Percentiles rank a stretch among this genome's conserved stretches.
Evolutionary conservation across 148 eudicot genomes (phyloP).

Genomic region (Salicornia ramosissima): DNA sequence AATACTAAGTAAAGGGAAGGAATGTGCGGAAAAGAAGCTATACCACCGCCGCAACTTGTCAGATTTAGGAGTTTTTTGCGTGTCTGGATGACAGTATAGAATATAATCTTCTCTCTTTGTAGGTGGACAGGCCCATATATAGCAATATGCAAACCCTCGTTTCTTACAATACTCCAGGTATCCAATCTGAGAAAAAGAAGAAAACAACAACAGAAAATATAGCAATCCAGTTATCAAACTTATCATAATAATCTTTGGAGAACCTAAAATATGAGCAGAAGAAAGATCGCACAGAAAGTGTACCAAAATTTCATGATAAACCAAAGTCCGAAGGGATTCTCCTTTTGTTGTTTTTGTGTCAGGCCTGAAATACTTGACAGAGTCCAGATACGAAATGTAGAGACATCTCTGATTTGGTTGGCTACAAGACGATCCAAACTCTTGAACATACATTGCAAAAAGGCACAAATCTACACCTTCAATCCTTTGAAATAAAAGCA

Average conservation of each 20-base stretch:
- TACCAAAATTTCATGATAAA: slow-evolving; percentile 92
- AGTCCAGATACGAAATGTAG: slow-evolving; percentile 84
- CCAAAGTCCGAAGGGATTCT: slow-evolving; percentile 87
- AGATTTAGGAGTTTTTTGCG: slow-evolving; percentile 70
- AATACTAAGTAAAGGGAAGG: neutral
- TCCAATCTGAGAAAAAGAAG: slow-evolving; percentile 49
- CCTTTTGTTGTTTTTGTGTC: slow-evolving; percentile 58
- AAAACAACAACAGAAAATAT: neutral
- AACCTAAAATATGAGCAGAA: neutral
- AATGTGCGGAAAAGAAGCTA: slow-evolving; percentile 9
- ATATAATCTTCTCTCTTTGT: slow-evolving; percentile 77
- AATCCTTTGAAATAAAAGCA: slow-evolving; percentile 78
- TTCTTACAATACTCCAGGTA: slow-evolving; percentile 93
- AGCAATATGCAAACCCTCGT: slow-evolving; percentile 79
- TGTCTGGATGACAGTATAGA: slow-evolving; percentile 77
- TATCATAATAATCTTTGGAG: neutral
- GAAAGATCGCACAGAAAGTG: neutral
- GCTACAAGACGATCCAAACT: slow-evolving; percentile 75
- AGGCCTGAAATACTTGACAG: slow-evolving; percentile 87
- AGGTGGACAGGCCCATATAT: slow-evolving; percentile 95
- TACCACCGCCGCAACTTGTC: slow-evolving; percentile 81
- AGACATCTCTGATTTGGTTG: slow-evolving; percentile 77
- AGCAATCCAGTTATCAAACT: neutral
- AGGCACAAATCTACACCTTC: slow-evolving; percentile 89
- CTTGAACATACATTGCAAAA: slow-evolving; percentile 87